Evolutionary conservation across 2,329 filamentous ascomycete species (phyloP), one percentile per base, ranked within the genome.

Genomic region (Penicillium sp.): DNA sequence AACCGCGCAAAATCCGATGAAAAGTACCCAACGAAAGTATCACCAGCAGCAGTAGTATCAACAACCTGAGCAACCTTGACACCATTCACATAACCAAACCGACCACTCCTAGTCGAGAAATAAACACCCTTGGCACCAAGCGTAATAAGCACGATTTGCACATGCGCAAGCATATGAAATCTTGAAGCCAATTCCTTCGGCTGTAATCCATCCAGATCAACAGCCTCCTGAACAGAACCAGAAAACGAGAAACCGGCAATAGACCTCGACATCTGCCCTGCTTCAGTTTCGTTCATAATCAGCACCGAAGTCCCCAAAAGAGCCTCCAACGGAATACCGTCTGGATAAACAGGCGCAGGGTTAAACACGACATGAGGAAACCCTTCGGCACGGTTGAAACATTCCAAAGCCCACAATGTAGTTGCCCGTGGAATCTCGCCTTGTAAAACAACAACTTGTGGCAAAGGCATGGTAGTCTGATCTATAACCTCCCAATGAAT

Each of bases 321-420:
- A 27, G 62, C 52, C 0, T 33, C 39, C 11, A 64, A 39, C 2
- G 89, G 89, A 3, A 96, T 75, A 11, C 75, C 69, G 52, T 87
- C 81, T 2, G 91, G 90, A 4, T 87, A 88, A 8, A 91, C 91
- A 14, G 91, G 90, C 4, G 91, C 91, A 11, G 91, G 90, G 72
- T 96, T 96, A 61, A 96, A 82, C 16, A 96, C 81, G 1, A 91
- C 87, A 31, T 80, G 56, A 2, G 54, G 51, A 1, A 55, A 51
- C 2, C 58, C 47, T 1, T n/a, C 33, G 16, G 49, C 52, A 0
- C 52, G 46, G 35, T 66, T 66, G 37, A 61, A 66, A 44, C 62
- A 59, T 14, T 65, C 45, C 29, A 66, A 19, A 66, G 43, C 0
- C 49, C 59, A 31, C 37, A 66, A 16, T 0, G 62, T 65, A 19